These are phyloP conservation scores for Porcisia deanei DNA, from an alignment of 208 protist genomes.

Conservation along the genomic window DNA sequence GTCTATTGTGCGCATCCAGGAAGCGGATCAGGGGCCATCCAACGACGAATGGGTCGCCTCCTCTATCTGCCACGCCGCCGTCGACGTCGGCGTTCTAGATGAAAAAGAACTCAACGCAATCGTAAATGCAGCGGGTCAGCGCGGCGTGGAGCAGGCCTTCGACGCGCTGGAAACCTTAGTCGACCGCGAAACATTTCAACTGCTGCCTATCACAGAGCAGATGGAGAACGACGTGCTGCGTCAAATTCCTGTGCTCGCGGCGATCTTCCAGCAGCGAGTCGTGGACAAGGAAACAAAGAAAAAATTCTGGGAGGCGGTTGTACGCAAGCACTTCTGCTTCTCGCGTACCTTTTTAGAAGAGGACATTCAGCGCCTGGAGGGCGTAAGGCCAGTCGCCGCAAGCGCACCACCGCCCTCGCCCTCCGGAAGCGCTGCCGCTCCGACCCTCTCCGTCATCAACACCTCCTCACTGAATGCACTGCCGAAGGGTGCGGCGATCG, in stretches of 20 bases:
- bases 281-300: conserved; percentile 57
- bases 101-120: conserved; percentile 43
- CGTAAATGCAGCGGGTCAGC: conserved; percentile 53
- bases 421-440: background rate
- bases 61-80: conserved; percentile 63
- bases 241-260: conserved; percentile 76
- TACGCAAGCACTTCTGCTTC: conserved; percentile 88
- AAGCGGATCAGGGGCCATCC: conserved; percentile 23
- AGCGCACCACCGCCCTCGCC: background rate
- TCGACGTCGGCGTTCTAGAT: conserved; percentile 68
- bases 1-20: conserved; percentile 33
- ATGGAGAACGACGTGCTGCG: conserved; percentile 81
- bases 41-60: conserved; percentile 58
- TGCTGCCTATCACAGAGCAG: conserved; percentile 79
- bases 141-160: conserved; percentile 72
- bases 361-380: conserved; percentile 51
- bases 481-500: conserved; percentile 33
- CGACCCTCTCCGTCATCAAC: conserved; percentile 51
- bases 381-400: conserved; percentile 6
- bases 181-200: conserved; percentile 61
- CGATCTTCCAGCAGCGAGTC: conserved; percentile 61
- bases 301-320: conserved; percentile 80
- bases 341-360: conserved; percentile 82
- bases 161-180: conserved; percentile 79
- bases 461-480: conserved; percentile 53